Percentiles rank a stretch among this genome's conserved stretches.
These are phyloP conservation scores for Metarhizium guizhouense DNA, from an alignment of 2,329 filamentous ascomycete species.

Conservation along the genomic window DNA sequence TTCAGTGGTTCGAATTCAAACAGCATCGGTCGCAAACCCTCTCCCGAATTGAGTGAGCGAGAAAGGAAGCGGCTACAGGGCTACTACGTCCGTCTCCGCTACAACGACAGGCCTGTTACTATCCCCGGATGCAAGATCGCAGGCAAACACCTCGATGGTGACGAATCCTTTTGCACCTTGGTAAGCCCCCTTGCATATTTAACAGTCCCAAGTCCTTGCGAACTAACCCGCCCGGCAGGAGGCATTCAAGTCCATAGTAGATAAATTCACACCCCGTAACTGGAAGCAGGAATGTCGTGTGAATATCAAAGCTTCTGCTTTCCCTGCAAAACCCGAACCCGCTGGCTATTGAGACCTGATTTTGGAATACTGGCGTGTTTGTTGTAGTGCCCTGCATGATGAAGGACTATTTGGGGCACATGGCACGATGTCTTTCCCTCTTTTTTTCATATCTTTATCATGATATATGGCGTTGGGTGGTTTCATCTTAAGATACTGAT, in stretches of 20 bases:
- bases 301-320: conserved; percentile 32
- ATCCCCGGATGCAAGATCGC: conserved; percentile 70
- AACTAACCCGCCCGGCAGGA: conserved; percentile 35
- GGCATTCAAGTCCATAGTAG: conserved; percentile 87
- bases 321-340: conserved; percentile 41
- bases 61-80: conserved; percentile 56
- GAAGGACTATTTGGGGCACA: neutral
- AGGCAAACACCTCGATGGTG: conserved; percentile 78
- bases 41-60: conserved; percentile 41
- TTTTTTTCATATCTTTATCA: too few species aligned
- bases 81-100: conserved; percentile 83
- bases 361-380: neutral
- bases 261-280: conserved; percentile 75
- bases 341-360: conserved; percentile 33
- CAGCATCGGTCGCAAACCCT: conserved; percentile 52
- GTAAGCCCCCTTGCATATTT: conserved; percentile 34
- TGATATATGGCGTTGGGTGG: too few species aligned
- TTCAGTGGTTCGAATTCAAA: conserved; percentile 21
- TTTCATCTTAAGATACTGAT: too few species aligned
- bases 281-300: conserved; percentile 55
- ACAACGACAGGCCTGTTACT: conserved; percentile 76
- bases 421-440: too few species aligned
- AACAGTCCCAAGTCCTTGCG: neutral
- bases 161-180: conserved; percentile 85
- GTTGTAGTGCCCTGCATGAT: neutral